phyloP scores from a whole-genome alignment of 768 basidiomycete species.

The Suillus plorans region DNA sequence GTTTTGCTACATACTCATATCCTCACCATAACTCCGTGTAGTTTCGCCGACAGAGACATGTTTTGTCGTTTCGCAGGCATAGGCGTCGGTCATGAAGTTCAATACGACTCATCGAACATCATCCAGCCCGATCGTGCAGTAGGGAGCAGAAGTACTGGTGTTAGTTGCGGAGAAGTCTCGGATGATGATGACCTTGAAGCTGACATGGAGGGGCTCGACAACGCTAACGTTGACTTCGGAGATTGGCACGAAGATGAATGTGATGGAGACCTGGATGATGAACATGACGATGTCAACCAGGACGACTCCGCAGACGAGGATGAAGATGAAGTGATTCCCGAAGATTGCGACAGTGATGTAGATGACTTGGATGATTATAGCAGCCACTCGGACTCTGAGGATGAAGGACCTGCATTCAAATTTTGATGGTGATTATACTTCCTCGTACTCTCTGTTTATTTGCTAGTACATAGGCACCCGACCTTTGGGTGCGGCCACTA shows the following conservation, averaged over 20 bases:
- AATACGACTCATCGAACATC: background rate
- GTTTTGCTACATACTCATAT: background rate
- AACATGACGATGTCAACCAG: background rate
- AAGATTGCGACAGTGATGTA: background rate
- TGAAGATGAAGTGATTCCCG: background rate
- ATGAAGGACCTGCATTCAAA: background rate
- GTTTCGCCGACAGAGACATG: conserved; percentile 14
- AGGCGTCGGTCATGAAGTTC: conserved; percentile 6
- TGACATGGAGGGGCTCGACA: background rate
- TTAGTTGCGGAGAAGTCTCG: background rate
- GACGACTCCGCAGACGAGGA: background rate
- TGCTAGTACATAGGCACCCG: no score
- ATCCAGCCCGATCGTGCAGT: background rate
- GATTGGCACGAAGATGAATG: background rate
- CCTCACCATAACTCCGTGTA: background rate
- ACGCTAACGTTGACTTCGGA: background rate
- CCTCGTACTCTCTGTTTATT: no score
- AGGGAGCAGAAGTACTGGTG: background rate
- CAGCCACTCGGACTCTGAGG: background rate
- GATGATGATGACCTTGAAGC: background rate
- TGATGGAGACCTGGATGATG: background rate
- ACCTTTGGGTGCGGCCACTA: no score
- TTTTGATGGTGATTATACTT: background rate
- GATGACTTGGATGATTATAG: background rate
- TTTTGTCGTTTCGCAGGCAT: conserved; percentile 6